Evolutionary conservation across 2,329 filamentous ascomycete genomes (phyloP).

Genomic region (Stemphylium beticola): DNA sequence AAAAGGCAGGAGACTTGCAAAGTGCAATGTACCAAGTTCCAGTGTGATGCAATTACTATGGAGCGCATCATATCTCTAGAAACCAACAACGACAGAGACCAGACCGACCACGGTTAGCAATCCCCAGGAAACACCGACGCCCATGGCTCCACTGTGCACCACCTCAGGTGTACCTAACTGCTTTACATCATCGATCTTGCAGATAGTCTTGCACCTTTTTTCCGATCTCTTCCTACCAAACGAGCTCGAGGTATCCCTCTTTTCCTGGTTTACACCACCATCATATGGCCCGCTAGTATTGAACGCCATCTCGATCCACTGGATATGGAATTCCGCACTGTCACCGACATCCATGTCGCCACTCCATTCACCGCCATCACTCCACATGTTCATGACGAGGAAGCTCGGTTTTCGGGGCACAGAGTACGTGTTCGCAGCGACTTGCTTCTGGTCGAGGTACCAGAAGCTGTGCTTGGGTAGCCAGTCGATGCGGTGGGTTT

Average conservation of each 20-base stretch:
- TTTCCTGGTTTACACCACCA: slow-evolving; percentile 24
- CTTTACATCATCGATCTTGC: slow-evolving; percentile 47
- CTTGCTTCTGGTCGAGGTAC: slow-evolving; percentile 61
- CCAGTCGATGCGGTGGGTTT: slow-evolving; percentile 67
- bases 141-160: slow-evolving; percentile 24
- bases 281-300: slow-evolving; percentile 47
- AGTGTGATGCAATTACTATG: no score
- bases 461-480: slow-evolving; percentile 60
- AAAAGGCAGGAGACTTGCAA: no score
- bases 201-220: slow-evolving; percentile 44
- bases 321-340: slow-evolving; percentile 63
- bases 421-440: slow-evolving; percentile 62
- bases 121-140: slow-evolving; percentile 33
- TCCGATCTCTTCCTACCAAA: slow-evolving; percentile 31
- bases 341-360: slow-evolving; percentile 62
- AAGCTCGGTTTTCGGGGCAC: slow-evolving; percentile 60
- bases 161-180: slow-evolving; percentile 45
- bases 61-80: no score
- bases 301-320: slow-evolving; percentile 68
- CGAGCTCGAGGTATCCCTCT: slow-evolving; percentile 20
- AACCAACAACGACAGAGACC: no score
- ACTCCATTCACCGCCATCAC: slow-evolving; percentile 65
- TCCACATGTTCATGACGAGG: slow-evolving; percentile 67
- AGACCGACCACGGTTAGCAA: no score
- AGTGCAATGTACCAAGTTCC: no score